A percentile compares a stretch with the other conserved stretches of the same genome.
Conservation (phyloP, 768 basidiomycete species). For the Kwoniella pini region DNA sequence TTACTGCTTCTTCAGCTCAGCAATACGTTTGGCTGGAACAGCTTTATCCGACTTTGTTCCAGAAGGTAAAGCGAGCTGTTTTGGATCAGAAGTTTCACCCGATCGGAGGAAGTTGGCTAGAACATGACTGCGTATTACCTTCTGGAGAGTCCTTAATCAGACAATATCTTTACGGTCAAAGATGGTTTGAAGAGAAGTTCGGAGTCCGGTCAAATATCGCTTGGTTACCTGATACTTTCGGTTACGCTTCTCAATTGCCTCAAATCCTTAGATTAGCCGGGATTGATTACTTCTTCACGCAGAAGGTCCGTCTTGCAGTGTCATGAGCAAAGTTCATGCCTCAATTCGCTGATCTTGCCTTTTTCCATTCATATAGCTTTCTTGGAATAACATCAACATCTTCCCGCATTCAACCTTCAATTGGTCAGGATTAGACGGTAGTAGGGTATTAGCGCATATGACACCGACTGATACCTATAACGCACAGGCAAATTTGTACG, state of each 20-base stretch:
- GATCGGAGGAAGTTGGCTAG: slow-evolving; percentile 87
- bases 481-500: slow-evolving; percentile 60
- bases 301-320: slow-evolving; percentile 60
- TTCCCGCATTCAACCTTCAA: slow-evolving; percentile 97
- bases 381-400: slow-evolving; percentile 62
- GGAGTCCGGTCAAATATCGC: slow-evolving; percentile 51
- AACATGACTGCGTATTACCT: slow-evolving; percentile 71
- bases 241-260: slow-evolving; percentile 82
- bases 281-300: slow-evolving; percentile 94
- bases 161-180: slow-evolving; percentile 85
- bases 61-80: slow-evolving; percentile 72
- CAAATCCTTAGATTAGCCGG: slow-evolving; percentile 73
- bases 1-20: slow-evolving; percentile 60
- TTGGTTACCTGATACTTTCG: slow-evolving; percentile 44
- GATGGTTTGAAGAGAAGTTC: slow-evolving; percentile 67
- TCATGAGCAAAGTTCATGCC: neutral
- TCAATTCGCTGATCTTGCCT: neutral
- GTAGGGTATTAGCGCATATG: slow-evolving; percentile 92
- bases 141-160: slow-evolving; percentile 85
- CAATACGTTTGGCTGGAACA: slow-evolving; percentile 95
- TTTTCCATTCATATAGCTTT: slow-evolving; percentile 3
- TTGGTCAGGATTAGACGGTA: slow-evolving; percentile 78
- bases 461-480: slow-evolving; percentile 91
- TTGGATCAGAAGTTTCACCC: slow-evolving; percentile 71
- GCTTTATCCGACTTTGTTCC: slow-evolving; percentile 78